Evolutionary conservation across 73 alveolate species (phyloP), one percentile per base, ranked within the genome.

Genomic region (Paramecium primaurelia): DNA sequence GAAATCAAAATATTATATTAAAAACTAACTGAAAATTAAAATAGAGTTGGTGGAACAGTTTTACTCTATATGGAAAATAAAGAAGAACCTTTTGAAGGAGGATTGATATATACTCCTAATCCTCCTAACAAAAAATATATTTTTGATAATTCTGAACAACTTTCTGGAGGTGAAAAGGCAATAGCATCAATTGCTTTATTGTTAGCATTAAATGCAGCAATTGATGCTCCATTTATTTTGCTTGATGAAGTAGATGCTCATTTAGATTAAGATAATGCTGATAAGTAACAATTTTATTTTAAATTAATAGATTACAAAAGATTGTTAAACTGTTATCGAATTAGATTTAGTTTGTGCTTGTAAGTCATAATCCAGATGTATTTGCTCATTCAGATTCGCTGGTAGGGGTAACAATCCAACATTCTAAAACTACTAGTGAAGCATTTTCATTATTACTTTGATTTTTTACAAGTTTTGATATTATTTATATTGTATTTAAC

Each of bases 191-290:
- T 97, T 6, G 96, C 98, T 37, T 84, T 97, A 36, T 71, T 97
- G 16, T 92, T 97, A 71, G 93, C 98, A 26, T 71, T 97, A 44
- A 96, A 95, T 60, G 86, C 92, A 44, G 94, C 95, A 18, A 94
- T 95, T 71, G 96, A 95, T 22, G 93, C 99, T 26, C 98, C 98
- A 40, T 80, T 80, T 14, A 94, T 95, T 34, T 75, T 97, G 20
- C 88, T 97, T 34, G 99, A 97, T 96, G 99, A 97, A 88, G 98
- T 97, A 14, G 99, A 97, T 93, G 99, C 99, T 38, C 95, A 90
- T 93, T 92, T 97, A 28, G 99, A 97, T 92, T 92, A 44, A 45
- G 98, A 94, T 18, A 97, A 97, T 49, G 75, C 77, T 8, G 71
- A 44, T 22, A 80, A 80, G 91, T 80, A 80, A 22, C 14, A 6